Percentiles rank a stretch among this genome's conserved stretches.
phyloP scores from a whole-genome alignment of 306 rosid species.

The Lathyrus oleraceus region DNA sequence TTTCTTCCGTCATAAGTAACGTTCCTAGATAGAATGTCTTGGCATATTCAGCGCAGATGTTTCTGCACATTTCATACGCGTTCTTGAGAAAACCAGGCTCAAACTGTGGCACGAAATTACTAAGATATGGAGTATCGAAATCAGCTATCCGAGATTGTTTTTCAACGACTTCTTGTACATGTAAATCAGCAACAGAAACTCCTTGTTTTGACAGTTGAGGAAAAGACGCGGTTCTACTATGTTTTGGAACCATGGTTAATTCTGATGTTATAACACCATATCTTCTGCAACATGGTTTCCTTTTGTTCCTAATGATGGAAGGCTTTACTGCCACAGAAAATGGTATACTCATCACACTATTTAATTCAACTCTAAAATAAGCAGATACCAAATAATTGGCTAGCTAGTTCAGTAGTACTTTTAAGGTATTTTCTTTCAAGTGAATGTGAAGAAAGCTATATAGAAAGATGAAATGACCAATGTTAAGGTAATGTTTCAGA shows the following conservation, averaged over 20 bases:
- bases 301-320: slow-evolving; percentile 32
- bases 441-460: slow-evolving; percentile 17
- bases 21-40: slow-evolving; percentile 91
- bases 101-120: slow-evolving; percentile 32
- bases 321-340: slow-evolving; percentile 46
- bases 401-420: background rate
- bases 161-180: slow-evolving; percentile 59
- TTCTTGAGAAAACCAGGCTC: slow-evolving; percentile 62
- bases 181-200: slow-evolving; percentile 58
- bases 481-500: background rate
- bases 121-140: slow-evolving; percentile 1
- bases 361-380: slow-evolving; percentile 4
- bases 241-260: slow-evolving; percentile 48
- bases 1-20: slow-evolving; percentile 72
- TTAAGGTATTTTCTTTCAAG: background rate
- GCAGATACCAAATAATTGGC: slow-evolving; percentile 10
- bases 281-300: slow-evolving; percentile 28
- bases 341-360: slow-evolving; percentile 50
- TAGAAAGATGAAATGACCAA: slow-evolving; percentile 11
- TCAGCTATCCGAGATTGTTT: slow-evolving; percentile 50
- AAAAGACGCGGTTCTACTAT: slow-evolving; percentile 20
- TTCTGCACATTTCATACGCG: slow-evolving; percentile 74
- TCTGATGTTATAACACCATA: slow-evolving; percentile 43
- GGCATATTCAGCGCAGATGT: slow-evolving; percentile 82
- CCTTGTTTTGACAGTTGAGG: slow-evolving; percentile 54